Conservation (phyloP, 2,329 filamentous ascomycete species). For the Ophiostoma quercus region DNA sequence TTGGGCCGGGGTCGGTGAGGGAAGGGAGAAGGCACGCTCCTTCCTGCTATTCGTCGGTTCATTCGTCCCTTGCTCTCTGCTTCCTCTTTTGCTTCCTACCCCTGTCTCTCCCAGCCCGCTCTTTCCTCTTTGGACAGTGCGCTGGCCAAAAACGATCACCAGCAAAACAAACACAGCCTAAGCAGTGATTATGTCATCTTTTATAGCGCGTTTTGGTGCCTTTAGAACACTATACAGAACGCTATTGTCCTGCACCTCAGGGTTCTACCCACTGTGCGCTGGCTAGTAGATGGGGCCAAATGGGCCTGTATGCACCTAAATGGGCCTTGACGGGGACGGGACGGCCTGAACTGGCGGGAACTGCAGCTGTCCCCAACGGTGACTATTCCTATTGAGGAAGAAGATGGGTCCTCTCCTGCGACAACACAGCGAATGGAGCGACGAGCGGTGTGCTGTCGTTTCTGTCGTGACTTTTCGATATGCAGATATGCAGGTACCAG, state of each 20-base stretch:
- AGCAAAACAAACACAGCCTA: not conserved
- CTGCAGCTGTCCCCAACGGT: not conserved
- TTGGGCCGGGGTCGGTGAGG: slow-evolving; percentile 11
- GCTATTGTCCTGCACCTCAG: not conserved
- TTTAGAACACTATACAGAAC: not conserved
- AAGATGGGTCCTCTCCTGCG: not conserved
- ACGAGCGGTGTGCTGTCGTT: not conserved
- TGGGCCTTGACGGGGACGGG: not conserved
- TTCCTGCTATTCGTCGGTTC: not conserved
- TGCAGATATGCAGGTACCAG: not conserved
- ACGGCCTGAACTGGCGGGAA: not conserved
- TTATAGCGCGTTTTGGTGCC: not conserved
- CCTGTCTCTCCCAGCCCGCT: slow-evolving; percentile 9
- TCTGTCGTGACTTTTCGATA: not conserved
- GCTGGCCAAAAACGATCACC: slow-evolving; percentile 3
- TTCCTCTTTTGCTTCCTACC: not conserved
- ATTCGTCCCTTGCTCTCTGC: not conserved
- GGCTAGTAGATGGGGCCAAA: not conserved
- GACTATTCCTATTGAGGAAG: not conserved
- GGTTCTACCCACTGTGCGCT: not conserved
- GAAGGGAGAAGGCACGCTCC: not conserved
- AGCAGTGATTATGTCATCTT: not conserved
- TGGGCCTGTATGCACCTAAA: not conserved
- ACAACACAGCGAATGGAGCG: not conserved
- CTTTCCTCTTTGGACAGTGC: not conserved